Percentiles rank a stretch among this genome's conserved stretches.
Conservation (phyloP, 1,284 basidiomycete genomes). For the Exsudoporus floridanus region DNA sequence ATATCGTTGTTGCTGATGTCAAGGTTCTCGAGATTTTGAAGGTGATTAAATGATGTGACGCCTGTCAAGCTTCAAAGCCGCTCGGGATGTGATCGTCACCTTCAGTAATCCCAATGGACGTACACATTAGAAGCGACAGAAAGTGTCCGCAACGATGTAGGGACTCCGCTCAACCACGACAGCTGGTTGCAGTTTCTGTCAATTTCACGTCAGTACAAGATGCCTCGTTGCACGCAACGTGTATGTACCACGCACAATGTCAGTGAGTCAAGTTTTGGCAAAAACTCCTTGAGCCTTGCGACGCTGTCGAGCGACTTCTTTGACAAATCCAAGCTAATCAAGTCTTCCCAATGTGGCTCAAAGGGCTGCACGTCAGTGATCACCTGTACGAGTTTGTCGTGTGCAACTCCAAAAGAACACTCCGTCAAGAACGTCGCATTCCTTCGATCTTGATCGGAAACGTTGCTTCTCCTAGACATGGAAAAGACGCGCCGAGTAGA, state of each 20-base stretch:
- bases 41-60: slow-evolving; percentile 86
- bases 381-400: slow-evolving; percentile 86
- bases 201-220: slow-evolving; percentile 22
- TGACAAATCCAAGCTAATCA: slow-evolving; percentile 77
- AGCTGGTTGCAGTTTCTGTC: slow-evolving; percentile 78
- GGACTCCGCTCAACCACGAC: slow-evolving; percentile 86
- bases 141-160: slow-evolving; percentile 74
- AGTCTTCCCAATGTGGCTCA: slow-evolving; percentile 90
- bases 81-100: slow-evolving; percentile 19
- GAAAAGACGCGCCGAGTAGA: slow-evolving; percentile 48
- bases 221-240: slow-evolving; percentile 1
- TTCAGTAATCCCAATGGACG: slow-evolving; percentile 22
- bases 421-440: slow-evolving; percentile 89
- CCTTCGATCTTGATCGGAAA: slow-evolving; percentile 36
- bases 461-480: slow-evolving; percentile 41
- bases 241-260: slow-evolving; percentile 61
- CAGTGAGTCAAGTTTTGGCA: slow-evolving; percentile 81
- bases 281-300: slow-evolving; percentile 89
- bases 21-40: slow-evolving; percentile 83
- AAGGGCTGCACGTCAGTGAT: slow-evolving; percentile 96
- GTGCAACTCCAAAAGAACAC: slow-evolving; percentile 91
- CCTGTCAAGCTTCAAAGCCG: slow-evolving; percentile 63
- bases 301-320: slow-evolving; percentile 84
- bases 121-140: slow-evolving; percentile 79
- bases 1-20: slow-evolving; percentile 92